Percentiles rank a stretch among this genome's conserved stretches.
These are phyloP conservation scores for Cadophora sp. DNA, from an alignment of 2,329 filamentous ascomycete species.

Conservation along the genomic window DNA sequence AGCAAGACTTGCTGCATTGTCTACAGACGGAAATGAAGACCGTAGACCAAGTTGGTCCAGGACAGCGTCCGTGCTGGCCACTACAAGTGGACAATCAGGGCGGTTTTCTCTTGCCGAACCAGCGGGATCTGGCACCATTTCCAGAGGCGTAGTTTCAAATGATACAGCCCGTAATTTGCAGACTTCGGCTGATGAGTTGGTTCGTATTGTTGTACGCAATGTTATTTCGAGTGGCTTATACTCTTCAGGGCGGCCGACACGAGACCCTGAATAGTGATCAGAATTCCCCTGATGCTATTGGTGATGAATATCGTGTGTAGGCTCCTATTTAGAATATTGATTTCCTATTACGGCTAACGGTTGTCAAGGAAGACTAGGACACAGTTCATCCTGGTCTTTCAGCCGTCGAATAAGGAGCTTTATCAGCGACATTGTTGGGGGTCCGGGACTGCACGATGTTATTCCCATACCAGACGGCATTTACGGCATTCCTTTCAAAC, in stretches of 20 bases:
- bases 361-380: constrained; percentile 7
- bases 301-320: constrained; percentile 12
- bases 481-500: constrained; percentile 8
- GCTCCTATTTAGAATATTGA: not conserved
- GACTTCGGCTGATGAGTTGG: not conserved
- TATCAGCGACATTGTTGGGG: constrained; percentile 5
- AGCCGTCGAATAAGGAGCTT: constrained; percentile 13
- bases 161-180: not conserved
- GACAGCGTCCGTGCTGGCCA: not conserved
- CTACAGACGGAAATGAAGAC: not conserved
- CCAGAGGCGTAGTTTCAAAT: no score
- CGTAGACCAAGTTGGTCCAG: not conserved
- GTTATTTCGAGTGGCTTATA: not conserved
- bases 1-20: no score
- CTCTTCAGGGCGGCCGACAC: not conserved
- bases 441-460: constrained; percentile 4
- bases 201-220: not conserved
- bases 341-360: not conserved
- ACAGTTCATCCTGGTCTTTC: constrained; percentile 18
- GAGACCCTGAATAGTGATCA: constrained; percentile 4
- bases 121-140: not conserved
- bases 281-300: constrained; percentile 13
- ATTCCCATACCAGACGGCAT: constrained; percentile 10
- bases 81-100: not conserved
- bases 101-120: not conserved